phyloP scores from a whole-genome alignment of 2,329 filamentous ascomycete species.

The Coniochaeta sp. region DNA sequence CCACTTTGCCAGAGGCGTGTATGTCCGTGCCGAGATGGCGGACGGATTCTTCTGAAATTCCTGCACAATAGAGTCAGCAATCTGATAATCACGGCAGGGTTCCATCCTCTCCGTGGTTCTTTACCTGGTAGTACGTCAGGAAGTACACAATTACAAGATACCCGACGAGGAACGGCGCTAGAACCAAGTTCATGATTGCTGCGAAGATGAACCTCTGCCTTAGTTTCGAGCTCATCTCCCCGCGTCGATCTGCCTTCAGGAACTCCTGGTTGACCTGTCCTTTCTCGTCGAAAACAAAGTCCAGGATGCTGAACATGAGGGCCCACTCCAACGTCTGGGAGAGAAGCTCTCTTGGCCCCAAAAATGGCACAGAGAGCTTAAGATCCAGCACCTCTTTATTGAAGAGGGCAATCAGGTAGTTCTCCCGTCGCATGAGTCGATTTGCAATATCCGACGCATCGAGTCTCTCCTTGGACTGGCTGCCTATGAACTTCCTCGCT shows the following conservation, averaged over 20 bases:
- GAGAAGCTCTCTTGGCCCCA: slow-evolving; percentile 73
- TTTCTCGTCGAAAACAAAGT: slow-evolving; percentile 86
- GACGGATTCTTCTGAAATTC: slow-evolving; percentile 94
- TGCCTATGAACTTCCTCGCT: slow-evolving; percentile 58
- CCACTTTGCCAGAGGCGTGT: slow-evolving; percentile 92
- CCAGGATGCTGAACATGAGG: slow-evolving; percentile 80
- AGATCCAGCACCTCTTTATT: slow-evolving; percentile 94
- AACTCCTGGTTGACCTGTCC: slow-evolving; percentile 85
- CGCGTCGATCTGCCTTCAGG: slow-evolving; percentile 73
- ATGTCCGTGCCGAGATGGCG: slow-evolving; percentile 78
- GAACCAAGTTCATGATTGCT: slow-evolving; percentile 77
- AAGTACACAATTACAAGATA: slow-evolving; percentile 87
- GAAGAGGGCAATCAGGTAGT: slow-evolving; percentile 93
- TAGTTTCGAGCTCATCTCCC: slow-evolving; percentile 70
- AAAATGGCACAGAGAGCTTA: slow-evolving; percentile 76
- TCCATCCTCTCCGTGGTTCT: slow-evolving; percentile 4
- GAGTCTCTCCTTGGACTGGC: slow-evolving; percentile 85
- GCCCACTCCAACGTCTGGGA: slow-evolving; percentile 91
- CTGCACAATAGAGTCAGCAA: slow-evolving; percentile 29
- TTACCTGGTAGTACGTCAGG: slow-evolving; percentile 88
- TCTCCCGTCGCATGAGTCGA: slow-evolving; percentile 90
- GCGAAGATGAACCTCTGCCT: slow-evolving; percentile 73
- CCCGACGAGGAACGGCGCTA: slow-evolving; percentile 79
- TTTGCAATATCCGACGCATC: slow-evolving; percentile 98
- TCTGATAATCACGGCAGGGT: not conserved